These are phyloP conservation scores for Zygotorulaspora sp. DNA, from an alignment of 805 yeast genomes.

Conservation along the genomic window DNA sequence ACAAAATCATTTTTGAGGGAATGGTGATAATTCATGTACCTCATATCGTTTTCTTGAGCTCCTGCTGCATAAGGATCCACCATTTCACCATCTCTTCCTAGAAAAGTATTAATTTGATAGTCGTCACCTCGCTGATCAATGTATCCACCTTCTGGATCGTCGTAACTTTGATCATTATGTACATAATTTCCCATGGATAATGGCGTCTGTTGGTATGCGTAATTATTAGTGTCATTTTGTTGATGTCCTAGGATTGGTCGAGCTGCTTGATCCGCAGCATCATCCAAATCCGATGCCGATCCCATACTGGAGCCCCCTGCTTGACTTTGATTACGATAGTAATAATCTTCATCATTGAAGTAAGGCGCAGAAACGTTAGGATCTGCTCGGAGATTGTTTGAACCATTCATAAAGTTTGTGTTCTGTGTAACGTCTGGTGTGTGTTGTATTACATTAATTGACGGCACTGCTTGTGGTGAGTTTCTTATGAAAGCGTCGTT, in stretches of 20 bases:
- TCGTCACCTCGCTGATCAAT: slow-evolving; percentile 36
- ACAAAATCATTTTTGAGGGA: slow-evolving; percentile 5
- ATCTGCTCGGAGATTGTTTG: slow-evolving; percentile 1
- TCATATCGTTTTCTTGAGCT: slow-evolving; percentile 4
- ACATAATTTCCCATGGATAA: slow-evolving; percentile 10
- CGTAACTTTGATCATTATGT: slow-evolving; percentile 13
- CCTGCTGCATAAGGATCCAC: slow-evolving; percentile 31
- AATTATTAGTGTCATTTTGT: slow-evolving; percentile 5
- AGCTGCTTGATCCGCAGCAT: slow-evolving; percentile 16
- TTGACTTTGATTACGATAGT: slow-evolving; percentile 13
- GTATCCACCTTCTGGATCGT: slow-evolving; percentile 27
- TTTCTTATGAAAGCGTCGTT: slow-evolving; percentile 20
- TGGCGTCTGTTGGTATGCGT: slow-evolving; percentile 11
- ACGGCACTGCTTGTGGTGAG: slow-evolving; percentile 20
- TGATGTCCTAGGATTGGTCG: slow-evolving; percentile 25
- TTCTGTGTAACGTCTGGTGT: slow-evolving; percentile 23
- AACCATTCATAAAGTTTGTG: slow-evolving; percentile 6
- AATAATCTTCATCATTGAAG: slow-evolving; percentile 27
- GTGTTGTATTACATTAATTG: slow-evolving; percentile 28
- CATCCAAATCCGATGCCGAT: slow-evolving; percentile 15
- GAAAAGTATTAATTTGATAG: slow-evolving; percentile 34
- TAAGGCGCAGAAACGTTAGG: slow-evolving; percentile 10
- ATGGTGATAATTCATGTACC: slow-evolving; percentile 1
- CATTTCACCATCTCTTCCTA: slow-evolving; percentile 35
- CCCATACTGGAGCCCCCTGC: slow-evolving; percentile 13